phyloP scores from a whole-genome alignment of 2,329 filamentous ascomycete genomes.

The Chrysoporthe deuterocubensis region DNA sequence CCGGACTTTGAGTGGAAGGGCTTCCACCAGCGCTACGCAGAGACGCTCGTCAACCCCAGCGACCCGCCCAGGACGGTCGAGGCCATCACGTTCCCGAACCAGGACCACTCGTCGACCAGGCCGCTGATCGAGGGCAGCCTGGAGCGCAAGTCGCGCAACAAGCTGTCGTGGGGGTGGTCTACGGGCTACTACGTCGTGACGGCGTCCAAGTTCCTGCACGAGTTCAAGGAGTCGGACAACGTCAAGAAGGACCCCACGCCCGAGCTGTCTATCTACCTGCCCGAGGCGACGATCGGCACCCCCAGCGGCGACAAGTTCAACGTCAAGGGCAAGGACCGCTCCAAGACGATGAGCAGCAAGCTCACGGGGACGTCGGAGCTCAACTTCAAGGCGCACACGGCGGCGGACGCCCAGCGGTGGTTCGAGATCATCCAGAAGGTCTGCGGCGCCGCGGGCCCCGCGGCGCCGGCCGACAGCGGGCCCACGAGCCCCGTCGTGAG shows the following conservation, averaged over 20 bases:
- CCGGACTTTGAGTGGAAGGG: slow-evolving; percentile 90
- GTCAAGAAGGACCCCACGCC: slow-evolving; percentile 71
- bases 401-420: slow-evolving; percentile 84
- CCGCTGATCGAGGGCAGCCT: slow-evolving; percentile 85
- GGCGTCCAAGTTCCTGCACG: slow-evolving; percentile 85
- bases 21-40: slow-evolving; percentile 73
- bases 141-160: slow-evolving; percentile 88
- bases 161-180: slow-evolving; percentile 76
- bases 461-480: slow-evolving; percentile 32
- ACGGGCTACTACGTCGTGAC: slow-evolving; percentile 90
- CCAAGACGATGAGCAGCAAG: slow-evolving; percentile 79
- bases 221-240: slow-evolving; percentile 92
- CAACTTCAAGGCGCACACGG: slow-evolving; percentile 83
- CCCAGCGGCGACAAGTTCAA: slow-evolving; percentile 83
- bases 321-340: slow-evolving; percentile 92
- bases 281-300: slow-evolving; percentile 79
- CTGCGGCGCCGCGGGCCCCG: slow-evolving; percentile 51
- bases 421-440: slow-evolving; percentile 71
- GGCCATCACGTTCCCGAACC: slow-evolving; percentile 83
- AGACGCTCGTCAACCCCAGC: slow-evolving; percentile 77
- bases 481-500: slow-evolving; percentile 37
- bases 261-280: slow-evolving; percentile 88
- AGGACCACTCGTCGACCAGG: slow-evolving; percentile 78
- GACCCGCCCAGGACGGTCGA: slow-evolving; percentile 74
- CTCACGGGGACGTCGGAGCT: slow-evolving; percentile 81